Evolutionary conservation across 495 filamentous ascomycete species (phyloP).

Genomic region (Neohortaea acidophila): DNA sequence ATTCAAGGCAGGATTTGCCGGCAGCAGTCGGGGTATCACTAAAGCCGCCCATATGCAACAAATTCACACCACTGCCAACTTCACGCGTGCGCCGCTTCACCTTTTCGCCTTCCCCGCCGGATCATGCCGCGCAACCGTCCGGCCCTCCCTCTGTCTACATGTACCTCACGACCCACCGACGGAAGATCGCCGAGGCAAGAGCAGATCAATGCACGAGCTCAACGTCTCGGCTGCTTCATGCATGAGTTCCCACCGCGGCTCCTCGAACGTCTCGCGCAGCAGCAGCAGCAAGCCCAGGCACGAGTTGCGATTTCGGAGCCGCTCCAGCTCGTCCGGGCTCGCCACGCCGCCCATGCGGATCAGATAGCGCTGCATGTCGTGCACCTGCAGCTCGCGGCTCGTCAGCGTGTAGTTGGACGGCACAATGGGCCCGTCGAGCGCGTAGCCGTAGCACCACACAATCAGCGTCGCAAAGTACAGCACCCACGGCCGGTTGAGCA

Average conservation of each 20-base stretch:
- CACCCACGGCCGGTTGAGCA: slow-evolving; percentile 94
- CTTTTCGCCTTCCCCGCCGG: not conserved
- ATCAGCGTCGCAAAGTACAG: slow-evolving; percentile 84
- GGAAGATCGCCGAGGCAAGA: not conserved
- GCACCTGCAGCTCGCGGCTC: slow-evolving; percentile 48
- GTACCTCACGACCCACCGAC: not conserved
- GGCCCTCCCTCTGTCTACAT: not conserved
- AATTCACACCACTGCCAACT: not conserved
- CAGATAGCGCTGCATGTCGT: slow-evolving; percentile 69
- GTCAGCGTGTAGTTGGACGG: slow-evolving; percentile 34
- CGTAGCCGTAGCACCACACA: slow-evolving; percentile 91
- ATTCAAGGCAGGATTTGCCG: not conserved
- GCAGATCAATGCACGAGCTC: not conserved
- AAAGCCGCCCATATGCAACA: slow-evolving; percentile 1
- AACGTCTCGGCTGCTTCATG: slow-evolving; percentile 45
- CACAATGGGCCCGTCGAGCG: slow-evolving; percentile 64
- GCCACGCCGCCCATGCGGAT: slow-evolving; percentile 53
- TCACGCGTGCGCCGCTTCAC: no score
- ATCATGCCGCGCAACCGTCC: not conserved
- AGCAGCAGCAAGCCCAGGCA: slow-evolving; percentile 74
- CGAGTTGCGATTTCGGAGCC: slow-evolving; percentile 60
- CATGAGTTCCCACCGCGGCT: slow-evolving; percentile 80
- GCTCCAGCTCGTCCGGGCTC: slow-evolving; percentile 68
- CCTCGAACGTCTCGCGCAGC: slow-evolving; percentile 62
- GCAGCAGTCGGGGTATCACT: not conserved